Conservation (phyloP, 1,284 basidiomycete species). For the Ceraceosorus guamensis region DNA sequence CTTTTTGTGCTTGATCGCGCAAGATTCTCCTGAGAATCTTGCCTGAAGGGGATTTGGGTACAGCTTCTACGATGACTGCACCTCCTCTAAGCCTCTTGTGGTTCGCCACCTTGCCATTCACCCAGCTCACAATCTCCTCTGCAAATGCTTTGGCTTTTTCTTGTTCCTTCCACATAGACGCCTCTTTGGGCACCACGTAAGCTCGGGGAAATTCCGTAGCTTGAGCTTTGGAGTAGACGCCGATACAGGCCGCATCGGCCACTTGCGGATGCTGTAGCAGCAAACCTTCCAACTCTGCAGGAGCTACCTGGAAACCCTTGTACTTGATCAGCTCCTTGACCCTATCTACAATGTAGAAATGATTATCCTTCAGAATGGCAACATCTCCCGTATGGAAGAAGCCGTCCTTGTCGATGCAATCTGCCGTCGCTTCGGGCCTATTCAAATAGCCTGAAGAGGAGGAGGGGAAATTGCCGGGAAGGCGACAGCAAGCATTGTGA, state of each 20-base stretch:
- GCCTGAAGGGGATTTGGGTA: slow-evolving; percentile 43
- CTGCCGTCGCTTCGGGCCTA: slow-evolving; percentile 55
- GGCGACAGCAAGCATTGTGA: too few relatives aligned
- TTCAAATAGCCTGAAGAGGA: slow-evolving; percentile 59
- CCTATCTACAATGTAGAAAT: slow-evolving; percentile 39
- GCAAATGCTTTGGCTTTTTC: slow-evolving; percentile 23
- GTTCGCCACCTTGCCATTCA: slow-evolving; percentile 41
- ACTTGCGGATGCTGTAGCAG: slow-evolving; percentile 10
- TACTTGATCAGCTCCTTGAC: slow-evolving; percentile 45
- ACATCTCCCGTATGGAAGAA: slow-evolving; percentile 43
- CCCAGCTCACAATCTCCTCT: slow-evolving; percentile 41
- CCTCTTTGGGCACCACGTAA: slow-evolving; percentile 39
- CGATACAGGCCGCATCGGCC: slow-evolving; percentile 35
- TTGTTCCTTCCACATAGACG: slow-evolving; percentile 17
- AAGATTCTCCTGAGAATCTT: slow-evolving; percentile 43
- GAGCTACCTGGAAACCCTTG: slow-evolving; percentile 30
- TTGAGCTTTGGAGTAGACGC: slow-evolving; percentile 21
- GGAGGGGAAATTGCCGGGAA: too few relatives aligned
- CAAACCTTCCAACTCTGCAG: slow-evolving; percentile 34
- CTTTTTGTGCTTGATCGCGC: slow-evolving; percentile 26
- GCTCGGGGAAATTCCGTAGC: slow-evolving; percentile 51
- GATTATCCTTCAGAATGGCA: slow-evolving; percentile 18
- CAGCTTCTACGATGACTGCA: slow-evolving; percentile 25
- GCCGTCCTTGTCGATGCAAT: slow-evolving; percentile 58
- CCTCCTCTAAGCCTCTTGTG: slow-evolving; percentile 49